Evolutionary conservation across 1,284 basidiomycete species (phyloP).

Genomic region (Meira miltonrushii): DNA sequence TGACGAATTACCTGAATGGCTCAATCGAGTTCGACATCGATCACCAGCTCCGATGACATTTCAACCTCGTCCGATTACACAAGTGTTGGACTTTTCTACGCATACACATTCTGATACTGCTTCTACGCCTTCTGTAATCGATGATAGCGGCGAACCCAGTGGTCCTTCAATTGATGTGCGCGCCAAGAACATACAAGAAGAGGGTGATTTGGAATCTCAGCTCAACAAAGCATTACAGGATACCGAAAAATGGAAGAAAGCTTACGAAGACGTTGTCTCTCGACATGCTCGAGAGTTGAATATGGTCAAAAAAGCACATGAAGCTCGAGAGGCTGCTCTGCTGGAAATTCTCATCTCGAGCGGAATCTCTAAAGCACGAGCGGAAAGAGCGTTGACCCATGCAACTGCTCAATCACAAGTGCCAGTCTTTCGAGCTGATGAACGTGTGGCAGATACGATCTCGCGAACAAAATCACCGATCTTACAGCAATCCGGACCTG

Average conservation of each 20-base stretch:
- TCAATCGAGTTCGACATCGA: neutral
- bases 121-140: neutral
- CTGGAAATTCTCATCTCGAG: slow-evolving; percentile 1
- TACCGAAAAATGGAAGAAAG: neutral
- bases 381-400: neutral
- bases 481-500: neutral
- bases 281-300: slow-evolving; percentile 4
- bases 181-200: too few relatives aligned
- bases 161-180: neutral
- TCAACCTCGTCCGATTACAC: neutral
- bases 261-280: slow-evolving; percentile 3
- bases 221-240: too few relatives aligned
- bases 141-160: neutral
- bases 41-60: too few relatives aligned
- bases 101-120: neutral
- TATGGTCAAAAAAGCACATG: neutral
- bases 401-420: slow-evolving; percentile 7
- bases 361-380: slow-evolving; percentile 7
- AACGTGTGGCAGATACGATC: neutral
- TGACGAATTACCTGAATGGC: neutral
- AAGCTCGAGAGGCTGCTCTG: slow-evolving; percentile 9
- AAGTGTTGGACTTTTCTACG: neutral
- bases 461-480: neutral
- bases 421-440: slow-evolving; percentile 10
- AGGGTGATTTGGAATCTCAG: too few relatives aligned